These are phyloP conservation scores for Epichloe glyceriae DNA, from an alignment of 2,329 filamentous ascomycete species.

Conservation along the genomic window DNA sequence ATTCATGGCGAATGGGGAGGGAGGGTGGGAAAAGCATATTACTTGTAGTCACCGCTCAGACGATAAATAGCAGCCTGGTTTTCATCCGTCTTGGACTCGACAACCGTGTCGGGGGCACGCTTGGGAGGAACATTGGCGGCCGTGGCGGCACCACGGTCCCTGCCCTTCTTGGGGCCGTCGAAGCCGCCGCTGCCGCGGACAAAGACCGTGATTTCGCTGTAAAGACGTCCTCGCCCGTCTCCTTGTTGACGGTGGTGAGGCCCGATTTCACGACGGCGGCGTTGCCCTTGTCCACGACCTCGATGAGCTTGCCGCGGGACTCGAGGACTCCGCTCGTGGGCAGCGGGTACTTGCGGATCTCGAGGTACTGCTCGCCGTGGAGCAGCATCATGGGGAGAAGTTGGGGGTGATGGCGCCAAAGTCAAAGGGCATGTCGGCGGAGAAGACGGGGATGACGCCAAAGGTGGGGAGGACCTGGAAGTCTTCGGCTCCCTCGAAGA, in stretches of 20 bases:
- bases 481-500: slow-evolving; percentile 81
- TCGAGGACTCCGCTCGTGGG: slow-evolving; percentile 69
- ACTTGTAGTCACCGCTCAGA: slow-evolving; percentile 85
- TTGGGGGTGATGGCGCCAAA: slow-evolving; percentile 80
- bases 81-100: slow-evolving; percentile 74
- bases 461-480: slow-evolving; percentile 95
- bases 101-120: slow-evolving; percentile 64
- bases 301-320: slow-evolving; percentile 68
- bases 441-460: slow-evolving; percentile 90
- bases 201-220: slow-evolving; percentile 92
- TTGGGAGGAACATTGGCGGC: slow-evolving; percentile 66
- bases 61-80: slow-evolving; percentile 92
- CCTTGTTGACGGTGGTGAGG: slow-evolving; percentile 71
- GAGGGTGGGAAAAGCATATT: slow-evolving; percentile 36
- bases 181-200: slow-evolving; percentile 86
- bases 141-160: slow-evolving; percentile 68
- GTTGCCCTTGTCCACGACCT: slow-evolving; percentile 91
- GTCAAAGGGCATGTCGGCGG: slow-evolving; percentile 66
- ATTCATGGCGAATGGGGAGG: background rate
- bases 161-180: slow-evolving; percentile 64
- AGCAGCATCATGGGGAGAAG: slow-evolving; percentile 99
- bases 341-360: slow-evolving; percentile 83
- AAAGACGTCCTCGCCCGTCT: slow-evolving; percentile 79
- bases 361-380: slow-evolving; percentile 96
- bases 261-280: slow-evolving; percentile 73